These are phyloP conservation scores for Candida ipomoeae DNA, from an alignment of 805 yeast genomes.

Conservation along the genomic window DNA sequence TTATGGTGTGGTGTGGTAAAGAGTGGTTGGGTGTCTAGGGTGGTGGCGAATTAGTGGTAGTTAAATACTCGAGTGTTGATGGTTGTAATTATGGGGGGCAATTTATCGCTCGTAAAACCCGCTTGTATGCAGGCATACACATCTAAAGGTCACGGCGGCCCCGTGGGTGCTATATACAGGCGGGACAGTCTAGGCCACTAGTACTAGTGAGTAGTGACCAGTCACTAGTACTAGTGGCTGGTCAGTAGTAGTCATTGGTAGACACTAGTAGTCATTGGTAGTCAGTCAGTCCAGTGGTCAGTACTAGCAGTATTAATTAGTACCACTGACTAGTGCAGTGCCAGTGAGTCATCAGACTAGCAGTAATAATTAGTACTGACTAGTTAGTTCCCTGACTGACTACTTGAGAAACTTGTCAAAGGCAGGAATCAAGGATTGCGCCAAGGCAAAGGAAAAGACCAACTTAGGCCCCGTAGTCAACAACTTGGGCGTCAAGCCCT, in stretches of 20 bases:
- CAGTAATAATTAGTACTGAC: not conserved
- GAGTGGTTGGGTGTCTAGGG: no score
- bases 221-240: not conserved
- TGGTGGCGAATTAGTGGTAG: no score
- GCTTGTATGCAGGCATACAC: not conserved
- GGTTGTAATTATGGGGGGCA: no score
- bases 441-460: slow-evolving; percentile 96
- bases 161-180: not conserved
- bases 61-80: no score
- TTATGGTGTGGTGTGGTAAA: no score
- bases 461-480: slow-evolving; percentile 97
- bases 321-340: slow-evolving; percentile 7
- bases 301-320: no score
- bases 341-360: no score
- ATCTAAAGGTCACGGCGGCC: not conserved
- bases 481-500: slow-evolving; percentile 94
- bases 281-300: no score
- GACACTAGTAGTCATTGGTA: no score
- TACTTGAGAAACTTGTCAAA: slow-evolving; percentile 67
- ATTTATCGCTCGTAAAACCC: not conserved
- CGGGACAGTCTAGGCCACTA: no score
- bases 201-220: no score
- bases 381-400: slow-evolving; percentile 7
- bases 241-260: not conserved
- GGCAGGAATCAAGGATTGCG: slow-evolving; percentile 95